These are phyloP conservation scores for Candida dajiaensis DNA, from an alignment of 805 yeast genomes.

Conservation along the genomic window DNA sequence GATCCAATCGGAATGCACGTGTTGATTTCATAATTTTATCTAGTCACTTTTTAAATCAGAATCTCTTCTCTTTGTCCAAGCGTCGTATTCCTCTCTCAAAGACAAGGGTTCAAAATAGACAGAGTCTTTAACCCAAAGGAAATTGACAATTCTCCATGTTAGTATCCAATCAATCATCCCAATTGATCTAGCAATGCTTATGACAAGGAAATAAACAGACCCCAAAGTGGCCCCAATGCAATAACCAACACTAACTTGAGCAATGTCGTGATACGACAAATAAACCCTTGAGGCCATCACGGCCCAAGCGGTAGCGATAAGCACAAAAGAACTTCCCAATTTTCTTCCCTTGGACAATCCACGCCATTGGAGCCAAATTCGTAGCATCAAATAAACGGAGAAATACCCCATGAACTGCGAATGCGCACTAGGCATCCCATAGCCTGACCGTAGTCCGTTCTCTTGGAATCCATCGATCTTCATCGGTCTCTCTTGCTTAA, in stretches of 20 bases:
- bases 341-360: conserved; percentile 27
- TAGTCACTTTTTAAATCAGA: conserved; percentile 1
- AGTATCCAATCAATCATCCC: conserved; percentile 68
- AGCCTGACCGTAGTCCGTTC: conserved; percentile 47
- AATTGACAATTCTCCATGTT: conserved; percentile 45
- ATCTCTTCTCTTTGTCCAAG: conserved; percentile 25
- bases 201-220: conserved; percentile 45
- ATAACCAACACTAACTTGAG: conserved; percentile 73
- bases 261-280: conserved; percentile 65
- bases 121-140: conserved; percentile 55
- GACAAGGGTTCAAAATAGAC: conserved; percentile 42
- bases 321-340: conserved; percentile 23
- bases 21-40: background rate
- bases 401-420: conserved; percentile 93
- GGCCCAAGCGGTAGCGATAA: conserved; percentile 27
- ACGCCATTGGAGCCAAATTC: conserved; percentile 37
- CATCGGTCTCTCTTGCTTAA: conserved; percentile 74
- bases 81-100: conserved; percentile 40
- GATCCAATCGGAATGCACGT: background rate
- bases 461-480: conserved; percentile 30
- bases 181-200: conserved; percentile 51
- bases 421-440: conserved; percentile 98
- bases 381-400: conserved; percentile 48
- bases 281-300: conserved; percentile 72
- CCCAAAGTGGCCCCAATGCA: conserved; percentile 59